phyloP scores from a whole-genome alignment of 1,139 yeast genomes.

The Trichomonascaceae sp. region DNA sequence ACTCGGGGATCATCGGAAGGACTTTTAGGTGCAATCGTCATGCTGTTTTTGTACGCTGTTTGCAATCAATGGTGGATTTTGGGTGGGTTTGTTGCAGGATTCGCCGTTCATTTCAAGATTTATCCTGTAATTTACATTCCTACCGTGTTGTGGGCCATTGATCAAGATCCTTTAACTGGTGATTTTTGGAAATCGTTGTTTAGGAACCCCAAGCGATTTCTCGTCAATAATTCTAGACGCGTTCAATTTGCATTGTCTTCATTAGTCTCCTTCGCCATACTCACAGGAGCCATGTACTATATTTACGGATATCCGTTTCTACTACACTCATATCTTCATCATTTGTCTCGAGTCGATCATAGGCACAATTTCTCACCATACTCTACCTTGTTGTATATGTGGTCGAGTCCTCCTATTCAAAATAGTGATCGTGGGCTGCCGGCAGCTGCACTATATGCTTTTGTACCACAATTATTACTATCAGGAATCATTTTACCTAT shows the following conservation, averaged over 20 bases:
- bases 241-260: slow-evolving; percentile 42
- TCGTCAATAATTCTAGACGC: slow-evolving; percentile 36
- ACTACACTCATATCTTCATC: slow-evolving; percentile 78
- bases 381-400: slow-evolving; percentile 62
- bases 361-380: slow-evolving; percentile 91
- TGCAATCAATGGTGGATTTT: slow-evolving; percentile 38
- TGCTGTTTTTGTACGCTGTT: slow-evolving; percentile 47
- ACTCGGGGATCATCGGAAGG: slow-evolving; percentile 95
- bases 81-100: slow-evolving; percentile 63
- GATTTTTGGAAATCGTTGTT: slow-evolving; percentile 10
- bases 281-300: slow-evolving; percentile 55
- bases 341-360: slow-evolving; percentile 77
- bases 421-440: slow-evolving; percentile 16
- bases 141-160: slow-evolving; percentile 40
- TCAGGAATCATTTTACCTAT: slow-evolving; percentile 59
- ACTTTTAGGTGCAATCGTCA: slow-evolving; percentile 68
- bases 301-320: slow-evolving; percentile 71
- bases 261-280: slow-evolving; percentile 38
- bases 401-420: slow-evolving; percentile 21
- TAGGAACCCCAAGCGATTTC: not conserved
- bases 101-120: slow-evolving; percentile 82
- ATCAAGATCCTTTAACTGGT: slow-evolving; percentile 11
- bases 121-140: slow-evolving; percentile 84
- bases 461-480: slow-evolving; percentile 71
- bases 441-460: slow-evolving; percentile 43